phyloP scores from a whole-genome alignment of 306 rosid genomes.

The Luffa acutangula region DNA sequence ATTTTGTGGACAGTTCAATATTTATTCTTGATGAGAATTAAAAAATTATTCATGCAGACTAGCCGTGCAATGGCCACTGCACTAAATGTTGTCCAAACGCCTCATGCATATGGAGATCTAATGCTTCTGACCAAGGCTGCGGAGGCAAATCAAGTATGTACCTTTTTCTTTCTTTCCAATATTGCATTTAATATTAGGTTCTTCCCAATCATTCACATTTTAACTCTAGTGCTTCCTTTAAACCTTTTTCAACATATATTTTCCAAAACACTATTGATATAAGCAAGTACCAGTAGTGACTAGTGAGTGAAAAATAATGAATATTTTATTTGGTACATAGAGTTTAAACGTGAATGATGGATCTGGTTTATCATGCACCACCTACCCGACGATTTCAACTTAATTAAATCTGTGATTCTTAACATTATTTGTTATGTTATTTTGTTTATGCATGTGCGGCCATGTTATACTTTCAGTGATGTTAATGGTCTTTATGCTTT shows the following conservation, averaged over 20 bases:
- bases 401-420: neutral
- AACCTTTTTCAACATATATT: neutral
- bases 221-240: neutral
- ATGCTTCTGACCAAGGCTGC: conserved; percentile 68
- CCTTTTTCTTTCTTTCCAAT: conserved; percentile 9
- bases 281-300: neutral
- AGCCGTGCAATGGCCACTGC: conserved; percentile 63
- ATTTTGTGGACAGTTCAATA: neutral
- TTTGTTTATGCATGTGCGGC: neutral
- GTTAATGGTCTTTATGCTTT: neutral
- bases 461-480: neutral
- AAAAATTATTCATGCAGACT: conserved; percentile 45
- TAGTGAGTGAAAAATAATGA: neutral
- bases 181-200: neutral
- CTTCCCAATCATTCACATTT: neutral
- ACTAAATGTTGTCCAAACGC: conserved; percentile 68
- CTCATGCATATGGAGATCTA: conserved; percentile 78
- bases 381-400: neutral
- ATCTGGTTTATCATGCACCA: neutral
- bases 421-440: neutral
- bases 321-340: neutral
- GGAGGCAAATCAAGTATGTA: conserved; percentile 57
- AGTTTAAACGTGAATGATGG: neutral
- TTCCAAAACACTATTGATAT: neutral
- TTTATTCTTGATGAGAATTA: conserved; percentile 4